These are phyloP conservation scores for Chalara sp. DNA, from an alignment of 2,329 filamentous ascomycete species.

Conservation along the genomic window DNA sequence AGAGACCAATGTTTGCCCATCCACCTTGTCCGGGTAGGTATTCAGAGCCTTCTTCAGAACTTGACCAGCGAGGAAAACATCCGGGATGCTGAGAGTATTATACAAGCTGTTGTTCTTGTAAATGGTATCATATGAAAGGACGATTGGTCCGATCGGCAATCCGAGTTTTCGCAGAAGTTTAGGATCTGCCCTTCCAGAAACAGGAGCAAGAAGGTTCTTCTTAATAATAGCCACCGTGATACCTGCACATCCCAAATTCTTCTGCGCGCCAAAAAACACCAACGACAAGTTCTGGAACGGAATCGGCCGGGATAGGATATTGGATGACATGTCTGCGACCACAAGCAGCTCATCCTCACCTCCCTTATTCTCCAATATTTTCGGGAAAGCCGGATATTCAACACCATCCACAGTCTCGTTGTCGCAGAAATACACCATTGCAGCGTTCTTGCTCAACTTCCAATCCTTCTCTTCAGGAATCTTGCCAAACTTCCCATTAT, in stretches of 20 bases:
- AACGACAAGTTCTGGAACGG: constrained; percentile 72
- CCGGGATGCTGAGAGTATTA: constrained; percentile 93
- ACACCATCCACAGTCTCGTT: constrained; percentile 95
- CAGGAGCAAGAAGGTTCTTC: constrained; percentile 70
- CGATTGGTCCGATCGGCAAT: constrained; percentile 70
- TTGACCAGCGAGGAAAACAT: constrained; percentile 80
- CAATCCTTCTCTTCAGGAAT: constrained; percentile 75
- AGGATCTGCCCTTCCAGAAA: constrained; percentile 38
- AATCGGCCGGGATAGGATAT: constrained; percentile 77
- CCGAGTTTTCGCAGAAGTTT: constrained; percentile 71
- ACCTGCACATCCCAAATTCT: constrained; percentile 84
- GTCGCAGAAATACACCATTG: constrained; percentile 79
- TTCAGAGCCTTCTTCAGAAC: constrained; percentile 72
- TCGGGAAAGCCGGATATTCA: constrained; percentile 73
- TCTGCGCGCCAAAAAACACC: constrained; percentile 91
- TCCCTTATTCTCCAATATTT: constrained; percentile 47
- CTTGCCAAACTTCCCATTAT: constrained; percentile 76
- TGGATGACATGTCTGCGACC: constrained; percentile 89
- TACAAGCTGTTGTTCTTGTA: constrained; percentile 93
- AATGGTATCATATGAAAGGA: constrained; percentile 77
- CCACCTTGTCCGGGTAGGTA: constrained; percentile 60
- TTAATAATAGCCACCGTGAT: constrained; percentile 81
- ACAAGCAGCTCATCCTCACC: constrained; percentile 65
- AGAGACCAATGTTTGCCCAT: constrained; percentile 68
- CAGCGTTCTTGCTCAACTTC: constrained; percentile 61